phyloP scores from a whole-genome alignment of 176 grass and related monocot genomes.

The bread wheat (Triticum aestivum) region IWGSC_CS_RefSeq_v2.1 NC_057806.1:374884757-374885256 shows the following conservation, averaged over 20 bases:
- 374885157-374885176: neutral
- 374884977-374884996: neutral
- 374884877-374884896: neutral
- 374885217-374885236: constrained; percentile 18
- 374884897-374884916: neutral
- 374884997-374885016: neutral
- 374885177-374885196: neutral
- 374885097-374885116: neutral
- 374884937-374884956: neutral
- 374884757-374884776: neutral
- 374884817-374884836: neutral
- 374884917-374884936: neutral
- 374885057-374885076: neutral
- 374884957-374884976: neutral
- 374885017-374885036: constrained; percentile 19
- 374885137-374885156: neutral
- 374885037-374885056: neutral
- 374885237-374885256: constrained; percentile 39
- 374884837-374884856: neutral
- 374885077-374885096: constrained; percentile 15
- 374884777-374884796: neutral
- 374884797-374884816: neutral
- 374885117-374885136: constrained; percentile 5
- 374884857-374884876: neutral
- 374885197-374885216: constrained; percentile 41